Base-by-base conservation (phyloP, 2,329 filamentous ascomycete species). In the Colletotrichum spinosum region DNA sequence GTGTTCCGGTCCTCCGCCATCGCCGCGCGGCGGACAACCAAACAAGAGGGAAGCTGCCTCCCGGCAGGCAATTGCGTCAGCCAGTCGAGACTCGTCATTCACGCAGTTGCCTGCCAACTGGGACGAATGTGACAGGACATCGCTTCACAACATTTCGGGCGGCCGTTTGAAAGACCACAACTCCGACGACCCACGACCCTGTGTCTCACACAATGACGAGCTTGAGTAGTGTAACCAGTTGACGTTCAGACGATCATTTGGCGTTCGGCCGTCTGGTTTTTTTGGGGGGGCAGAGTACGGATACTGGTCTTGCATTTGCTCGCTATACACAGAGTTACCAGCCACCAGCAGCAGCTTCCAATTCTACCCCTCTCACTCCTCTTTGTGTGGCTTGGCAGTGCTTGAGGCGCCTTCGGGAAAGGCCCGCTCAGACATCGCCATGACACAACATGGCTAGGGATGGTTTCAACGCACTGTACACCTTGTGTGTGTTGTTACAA, bases 301-400 rank as follows among this genome's bases (percentile, higher is more conserved):
- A 15, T 35, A 51, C 46, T 56, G 46, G 62, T 62, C 55, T 62
- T 57, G 62, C 51, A 48, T 64, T 25, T 38, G 38, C 50, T 65
- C 35, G 33, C 39, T 52, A 49, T 57, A 51, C 57, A 56, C n/a
- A 44, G 9, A 38, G 17, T 34, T 54, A 17, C 57, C 51, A 65
- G 57, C 62, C 57, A 65, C 62, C 46, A 12, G 45, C 8, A 13
- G 38, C 51, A 61, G 17, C 11, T 41, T 45, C 39, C 45, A 33
- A 10, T 34, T 2, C n/a, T 12, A 11, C 7, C 6, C 7, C n/a
- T 41, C 42, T 7, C 12, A 33, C 54, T 35, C 39, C 9, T 15
- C 33, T n/a, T 44, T 38, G 12, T 59, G 64, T 50, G 59, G 50
- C 53, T 58, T 58, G 54, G 54, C 63, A 58, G 57, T 57, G 57